A percentile compares a stretch with the other conserved stretches of the same genome.
phyloP scores from a whole-genome alignment of 139 green algal species.

The Chlamydomonas eustigma region DNA sequence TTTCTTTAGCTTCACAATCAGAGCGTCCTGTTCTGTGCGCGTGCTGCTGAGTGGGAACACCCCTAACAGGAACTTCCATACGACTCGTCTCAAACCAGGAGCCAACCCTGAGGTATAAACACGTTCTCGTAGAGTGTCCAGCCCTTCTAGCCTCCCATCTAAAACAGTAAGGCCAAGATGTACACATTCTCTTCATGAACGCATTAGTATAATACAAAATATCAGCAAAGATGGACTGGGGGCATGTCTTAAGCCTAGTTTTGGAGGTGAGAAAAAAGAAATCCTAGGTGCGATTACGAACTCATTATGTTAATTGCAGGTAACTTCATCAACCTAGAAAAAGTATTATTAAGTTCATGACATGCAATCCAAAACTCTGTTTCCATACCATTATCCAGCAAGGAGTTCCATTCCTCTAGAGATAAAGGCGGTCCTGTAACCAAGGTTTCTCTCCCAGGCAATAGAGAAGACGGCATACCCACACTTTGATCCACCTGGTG shows the following conservation, averaged over 20 bases:
- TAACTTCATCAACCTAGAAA: too few relatives aligned
- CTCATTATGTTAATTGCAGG: too few relatives aligned
- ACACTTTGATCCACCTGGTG: neutral
- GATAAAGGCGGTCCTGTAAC: conserved; percentile 23
- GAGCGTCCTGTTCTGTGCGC: conserved; percentile 27
- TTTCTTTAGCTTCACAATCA: neutral
- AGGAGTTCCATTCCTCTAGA: conserved; percentile 26
- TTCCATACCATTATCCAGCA: conserved; percentile 33
- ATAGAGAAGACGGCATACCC: neutral
- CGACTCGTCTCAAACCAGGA: conserved; percentile 41
- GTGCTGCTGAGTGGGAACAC: conserved; percentile 50
- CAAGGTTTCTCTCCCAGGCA: neutral
- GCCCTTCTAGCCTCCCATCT: neutral
- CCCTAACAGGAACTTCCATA: conserved; percentile 84
- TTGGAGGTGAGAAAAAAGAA: too few relatives aligned
- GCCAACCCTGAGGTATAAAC: conserved; percentile 62
- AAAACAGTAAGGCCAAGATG: too few relatives aligned
- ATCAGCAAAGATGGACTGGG: too few relatives aligned
- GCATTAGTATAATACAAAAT: too few relatives aligned
- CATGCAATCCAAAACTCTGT: too few relatives aligned
- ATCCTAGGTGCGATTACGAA: too few relatives aligned
- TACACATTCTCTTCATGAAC: too few relatives aligned
- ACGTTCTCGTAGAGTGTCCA: conserved; percentile 33
- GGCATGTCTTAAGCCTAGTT: too few relatives aligned
- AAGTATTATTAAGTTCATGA: too few relatives aligned